Conservation (phyloP, 1,284 basidiomycete species). For the Ustilago loliicola region DNA sequence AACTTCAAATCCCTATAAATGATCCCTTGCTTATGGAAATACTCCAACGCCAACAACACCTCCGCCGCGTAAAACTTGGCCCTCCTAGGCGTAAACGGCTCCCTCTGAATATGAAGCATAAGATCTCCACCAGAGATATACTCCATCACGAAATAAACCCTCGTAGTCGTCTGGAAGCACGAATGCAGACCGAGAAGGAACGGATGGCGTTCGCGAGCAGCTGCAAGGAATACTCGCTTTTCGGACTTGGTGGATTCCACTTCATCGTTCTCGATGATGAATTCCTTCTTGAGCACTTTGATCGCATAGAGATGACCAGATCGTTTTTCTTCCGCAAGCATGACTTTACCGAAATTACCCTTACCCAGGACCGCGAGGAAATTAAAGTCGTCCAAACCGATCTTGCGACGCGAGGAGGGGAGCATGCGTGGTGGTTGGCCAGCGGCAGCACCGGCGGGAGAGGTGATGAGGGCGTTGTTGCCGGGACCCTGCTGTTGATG, state of each 20-base stretch:
- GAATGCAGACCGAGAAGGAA: slow-evolving; percentile 97
- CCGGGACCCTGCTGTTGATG: slow-evolving; percentile 19
- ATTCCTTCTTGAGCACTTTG: slow-evolving; percentile 99
- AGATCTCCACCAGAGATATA: slow-evolving; percentile 81
- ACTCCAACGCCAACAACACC: slow-evolving; percentile 94
- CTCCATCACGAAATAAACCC: slow-evolving; percentile 88
- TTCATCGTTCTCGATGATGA: slow-evolving; percentile 99
- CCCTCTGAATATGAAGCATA: slow-evolving; percentile 85
- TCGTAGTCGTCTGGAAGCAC: slow-evolving; percentile 99
- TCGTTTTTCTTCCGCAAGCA: slow-evolving; percentile 98
- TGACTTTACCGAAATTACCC: slow-evolving; percentile 99
- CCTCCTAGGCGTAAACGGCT: slow-evolving; percentile 82
- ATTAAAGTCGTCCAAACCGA: slow-evolving; percentile 98
- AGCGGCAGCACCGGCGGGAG: neutral
- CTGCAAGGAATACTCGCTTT: slow-evolving; percentile 96
- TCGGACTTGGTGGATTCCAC: slow-evolving; percentile 99
- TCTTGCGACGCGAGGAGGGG: slow-evolving; percentile 78
- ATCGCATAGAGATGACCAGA: slow-evolving; percentile 93
- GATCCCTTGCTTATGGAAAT: slow-evolving; percentile 98
- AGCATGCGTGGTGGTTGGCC: slow-evolving; percentile 44
- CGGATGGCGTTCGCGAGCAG: slow-evolving; percentile 94
- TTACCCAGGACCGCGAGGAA: slow-evolving; percentile 98
- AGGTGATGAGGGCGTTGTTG: slow-evolving; percentile 21
- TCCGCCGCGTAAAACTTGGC: slow-evolving; percentile 99
- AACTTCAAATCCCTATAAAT: slow-evolving; percentile 90